Evolutionary conservation across 225 moss, liverwort and hornwort genomes (phyloP).

Genomic region (Bryoerythrophyllum caledonicum): DNA sequence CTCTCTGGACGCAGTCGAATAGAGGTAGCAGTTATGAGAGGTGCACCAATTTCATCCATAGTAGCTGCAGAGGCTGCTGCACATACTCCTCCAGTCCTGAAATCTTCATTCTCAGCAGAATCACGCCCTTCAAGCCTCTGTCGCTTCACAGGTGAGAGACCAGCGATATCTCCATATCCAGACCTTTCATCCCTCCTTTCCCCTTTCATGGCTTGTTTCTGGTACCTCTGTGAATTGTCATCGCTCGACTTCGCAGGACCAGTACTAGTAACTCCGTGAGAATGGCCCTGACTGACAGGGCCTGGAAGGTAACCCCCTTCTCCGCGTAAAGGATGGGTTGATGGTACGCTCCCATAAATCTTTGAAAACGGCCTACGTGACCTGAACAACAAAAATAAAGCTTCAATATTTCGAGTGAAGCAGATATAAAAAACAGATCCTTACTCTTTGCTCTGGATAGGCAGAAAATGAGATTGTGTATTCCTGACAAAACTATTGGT

Average conservation of each 20-base stretch:
- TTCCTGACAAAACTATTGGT: not conserved
- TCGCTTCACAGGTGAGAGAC: constrained; percentile 59
- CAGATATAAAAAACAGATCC: not conserved
- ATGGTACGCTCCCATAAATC: constrained; percentile 44
- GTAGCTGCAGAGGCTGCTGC: constrained; percentile 85
- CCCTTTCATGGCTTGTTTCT: constrained; percentile 55
- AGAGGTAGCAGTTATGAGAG: constrained; percentile 46
- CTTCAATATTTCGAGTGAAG: too few relatives aligned
- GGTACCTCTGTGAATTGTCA: constrained; percentile 41
- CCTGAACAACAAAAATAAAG: constrained; percentile 29
- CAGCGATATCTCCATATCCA: constrained; percentile 31
- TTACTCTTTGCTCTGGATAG: not conserved
- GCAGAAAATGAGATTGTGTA: not conserved
- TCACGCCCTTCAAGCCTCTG: constrained; percentile 81
- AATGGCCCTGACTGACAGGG: constrained; percentile 45
- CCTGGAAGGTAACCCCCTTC: constrained; percentile 64
- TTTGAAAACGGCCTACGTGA: constrained; percentile 52
- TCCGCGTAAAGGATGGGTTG: constrained; percentile 35
- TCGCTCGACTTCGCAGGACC: constrained; percentile 50
- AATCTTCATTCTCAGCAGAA: constrained; percentile 54
- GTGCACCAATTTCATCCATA: constrained; percentile 62
- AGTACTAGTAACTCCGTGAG: constrained; percentile 40
- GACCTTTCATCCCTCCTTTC: constrained; percentile 51
- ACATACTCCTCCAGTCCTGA: constrained; percentile 76
- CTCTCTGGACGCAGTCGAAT: constrained; percentile 52